These are phyloP conservation scores for Thymus mandschuricus DNA, from an alignment of 257 asterid species.

Conservation along the genomic window DNA sequence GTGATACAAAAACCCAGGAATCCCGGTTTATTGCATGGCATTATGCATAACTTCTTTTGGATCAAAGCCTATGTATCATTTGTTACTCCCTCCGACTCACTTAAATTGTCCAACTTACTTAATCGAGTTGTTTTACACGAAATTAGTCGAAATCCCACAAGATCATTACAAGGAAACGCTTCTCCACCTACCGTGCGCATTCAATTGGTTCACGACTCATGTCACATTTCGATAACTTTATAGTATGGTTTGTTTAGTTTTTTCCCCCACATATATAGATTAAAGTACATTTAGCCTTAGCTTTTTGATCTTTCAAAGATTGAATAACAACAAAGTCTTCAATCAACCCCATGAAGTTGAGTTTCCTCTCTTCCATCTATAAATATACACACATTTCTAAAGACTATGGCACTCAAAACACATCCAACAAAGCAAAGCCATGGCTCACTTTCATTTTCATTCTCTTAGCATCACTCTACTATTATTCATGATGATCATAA, in stretches of 20 bases:
- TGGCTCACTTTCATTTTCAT: slow-evolving; percentile 29
- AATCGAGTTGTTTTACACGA: too few species aligned
- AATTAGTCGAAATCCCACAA: too few species aligned
- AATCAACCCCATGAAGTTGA: slow-evolving; percentile 7
- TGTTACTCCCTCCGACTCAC: too few species aligned
- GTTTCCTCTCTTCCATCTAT: slow-evolving; percentile 6
- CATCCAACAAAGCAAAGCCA: not conserved
- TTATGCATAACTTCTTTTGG: not conserved
- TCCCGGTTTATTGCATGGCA: not conserved
- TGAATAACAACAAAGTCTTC: slow-evolving; percentile 13
- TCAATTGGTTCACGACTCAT: too few species aligned
- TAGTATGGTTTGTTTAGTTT: too few species aligned
- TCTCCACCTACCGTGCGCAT: too few species aligned
- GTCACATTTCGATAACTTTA: too few species aligned
- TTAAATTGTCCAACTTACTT: too few species aligned
- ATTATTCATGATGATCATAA: not conserved
- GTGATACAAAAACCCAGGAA: not conserved
- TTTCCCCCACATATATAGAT: too few species aligned
- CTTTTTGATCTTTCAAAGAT: not conserved
- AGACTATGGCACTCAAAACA: not conserved
- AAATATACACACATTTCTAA: not conserved
- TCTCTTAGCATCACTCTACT: not conserved
- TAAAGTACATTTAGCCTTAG: not conserved
- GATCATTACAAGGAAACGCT: too few species aligned
- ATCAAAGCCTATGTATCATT: too few species aligned